A percentile compares a stretch with the other conserved stretches of the same genome.
Evolutionary conservation across 2,329 filamentous ascomycete species (phyloP).

Genomic region (Beauveria rudraprayagi): DNA sequence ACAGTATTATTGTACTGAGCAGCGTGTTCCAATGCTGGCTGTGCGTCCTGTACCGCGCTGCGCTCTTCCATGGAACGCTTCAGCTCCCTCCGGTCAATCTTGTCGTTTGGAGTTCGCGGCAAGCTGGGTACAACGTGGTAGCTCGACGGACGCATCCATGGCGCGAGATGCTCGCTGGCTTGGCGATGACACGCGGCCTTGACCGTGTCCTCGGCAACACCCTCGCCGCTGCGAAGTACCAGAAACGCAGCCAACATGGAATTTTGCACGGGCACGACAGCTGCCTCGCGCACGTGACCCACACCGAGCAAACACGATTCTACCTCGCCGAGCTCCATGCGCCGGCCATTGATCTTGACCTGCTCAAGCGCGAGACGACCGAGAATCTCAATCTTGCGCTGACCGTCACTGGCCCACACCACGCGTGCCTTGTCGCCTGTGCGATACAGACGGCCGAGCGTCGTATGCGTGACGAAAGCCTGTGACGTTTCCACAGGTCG

Average conservation of each 20-base stretch:
- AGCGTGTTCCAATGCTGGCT: neutral
- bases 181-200: neutral
- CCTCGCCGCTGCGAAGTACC: neutral
- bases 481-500: neutral
- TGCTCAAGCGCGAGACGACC: neutral
- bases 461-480: neutral
- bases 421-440: conserved; percentile 1
- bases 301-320: neutral
- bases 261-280: conserved; percentile 38
- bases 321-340: neutral
- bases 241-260: neutral
- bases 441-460: neutral
- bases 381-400: neutral
- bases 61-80: neutral
- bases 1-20: neutral
- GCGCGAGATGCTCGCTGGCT: neutral
- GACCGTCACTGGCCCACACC: neutral
- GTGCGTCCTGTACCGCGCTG: neutral
- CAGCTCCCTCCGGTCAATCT: neutral
- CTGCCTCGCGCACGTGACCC: conserved; percentile 24
- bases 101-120: conserved; percentile 3
- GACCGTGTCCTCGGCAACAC: neutral
- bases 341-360: conserved; percentile 5
- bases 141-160: conserved; percentile 4
- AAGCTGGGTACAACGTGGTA: neutral